phyloP scores from a whole-genome alignment of 1,284 basidiomycete genomes.

The Leccinum subfulvum region DNA sequence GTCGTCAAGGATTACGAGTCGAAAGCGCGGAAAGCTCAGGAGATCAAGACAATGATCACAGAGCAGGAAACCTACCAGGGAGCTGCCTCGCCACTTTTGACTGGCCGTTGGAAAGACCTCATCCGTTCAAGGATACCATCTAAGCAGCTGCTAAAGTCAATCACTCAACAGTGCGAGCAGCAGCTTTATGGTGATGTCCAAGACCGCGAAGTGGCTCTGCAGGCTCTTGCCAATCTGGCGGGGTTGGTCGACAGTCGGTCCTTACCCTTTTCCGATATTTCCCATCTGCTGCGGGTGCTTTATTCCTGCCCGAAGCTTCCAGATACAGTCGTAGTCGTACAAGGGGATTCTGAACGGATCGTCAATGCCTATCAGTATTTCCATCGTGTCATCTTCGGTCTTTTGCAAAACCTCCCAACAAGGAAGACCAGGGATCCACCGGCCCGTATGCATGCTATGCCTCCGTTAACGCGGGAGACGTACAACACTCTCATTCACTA shows the following conservation, averaged over 20 bases:
- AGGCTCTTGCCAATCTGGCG: conserved; percentile 61
- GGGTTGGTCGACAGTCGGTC: conserved; percentile 48
- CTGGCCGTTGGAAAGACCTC: conserved; percentile 25
- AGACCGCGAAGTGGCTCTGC: conserved; percentile 37
- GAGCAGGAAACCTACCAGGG: conserved; percentile 19
- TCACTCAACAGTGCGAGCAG: conserved; percentile 25
- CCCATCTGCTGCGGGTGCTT: conserved; percentile 46
- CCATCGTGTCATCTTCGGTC: conserved; percentile 50
- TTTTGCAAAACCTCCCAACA: conserved; percentile 33
- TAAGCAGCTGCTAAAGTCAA: conserved; percentile 29
- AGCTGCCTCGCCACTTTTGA: conserved; percentile 12
- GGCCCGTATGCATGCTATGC: conserved; percentile 22
- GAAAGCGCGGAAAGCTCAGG: conserved; percentile 25
- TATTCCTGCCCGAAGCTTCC: conserved; percentile 49
- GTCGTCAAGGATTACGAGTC: conserved; percentile 64
- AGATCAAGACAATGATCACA: conserved; percentile 25
- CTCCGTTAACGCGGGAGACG: conserved; percentile 41
- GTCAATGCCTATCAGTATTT: conserved; percentile 57
- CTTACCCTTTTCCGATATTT: conserved; percentile 44
- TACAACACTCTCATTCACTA: conserved; percentile 70
- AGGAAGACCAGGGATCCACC: conserved; percentile 23
- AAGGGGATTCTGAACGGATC: conserved; percentile 26
- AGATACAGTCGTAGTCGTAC: conserved; percentile 44
- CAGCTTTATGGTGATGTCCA: conserved; percentile 18
- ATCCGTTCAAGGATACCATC: conserved; percentile 19